Base-by-base conservation (phyloP, 768 basidiomycete species). In the Gloeophyllum trabeum region DNA sequence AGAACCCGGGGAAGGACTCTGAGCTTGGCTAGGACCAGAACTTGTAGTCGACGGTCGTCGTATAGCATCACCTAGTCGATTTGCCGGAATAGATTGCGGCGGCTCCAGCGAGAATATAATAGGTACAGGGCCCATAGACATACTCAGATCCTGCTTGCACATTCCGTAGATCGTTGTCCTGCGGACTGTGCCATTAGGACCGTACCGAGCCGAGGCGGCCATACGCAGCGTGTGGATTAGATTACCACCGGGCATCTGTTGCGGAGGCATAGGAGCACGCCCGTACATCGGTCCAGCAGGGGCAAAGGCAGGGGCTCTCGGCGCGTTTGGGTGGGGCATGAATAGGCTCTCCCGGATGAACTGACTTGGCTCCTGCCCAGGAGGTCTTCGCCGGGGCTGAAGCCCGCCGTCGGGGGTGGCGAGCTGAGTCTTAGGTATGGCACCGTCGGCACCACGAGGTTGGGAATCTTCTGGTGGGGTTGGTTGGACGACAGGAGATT, bases 251-350 rank as follows among this genome's bases (percentile, higher is more conserved):
- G 19, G 36, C 21, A 24, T 40, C 39, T 12, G 20, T 21, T 6
- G 50, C 45, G 14, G 20, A 10, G 23, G 42, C 45, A 26, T 42
- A 28, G 6, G 51, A 46, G 7, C 19, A 39, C 69, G 69, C 39
- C 74, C 71, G 54, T 76, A 81, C 75, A 81, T 74, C 3, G 78
- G 79, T 0, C 78, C 78, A 2, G 60, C 57, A n/a, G 66, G 61
- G n/a, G 58, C 45, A 10, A 52, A 21, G 24, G 58, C 46, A 5
- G 66, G 57, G 10, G 28, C 28, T 42, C 71, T 75, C 5, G 73
- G 73, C 3, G 73, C 75, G 53, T 71, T 70, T 1, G 73, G 73
- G 48, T 76, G 73, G 0, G 73, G 73, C 26, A 70, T 59, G 46
- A 76, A 76, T 18, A 73, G 48, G 39, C 67, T n/a, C n/a, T n/a